phyloP scores from a whole-genome alignment of 2,329 filamentous ascomycete species.

The Ascochyta lentis region DNA sequence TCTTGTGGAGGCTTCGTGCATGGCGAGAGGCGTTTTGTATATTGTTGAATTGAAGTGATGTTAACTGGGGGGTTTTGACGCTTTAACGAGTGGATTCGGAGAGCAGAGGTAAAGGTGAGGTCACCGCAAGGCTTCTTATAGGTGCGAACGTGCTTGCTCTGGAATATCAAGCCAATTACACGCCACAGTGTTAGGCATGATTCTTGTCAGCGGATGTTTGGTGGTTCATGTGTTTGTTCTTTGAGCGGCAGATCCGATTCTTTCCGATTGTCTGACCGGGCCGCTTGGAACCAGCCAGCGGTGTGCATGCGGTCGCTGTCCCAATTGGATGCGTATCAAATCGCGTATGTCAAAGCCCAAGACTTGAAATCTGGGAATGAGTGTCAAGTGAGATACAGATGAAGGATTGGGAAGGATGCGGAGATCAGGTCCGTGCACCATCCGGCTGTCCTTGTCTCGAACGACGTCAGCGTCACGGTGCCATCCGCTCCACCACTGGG shows the following conservation, averaged over 20 bases:
- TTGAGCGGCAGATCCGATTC: not conserved
- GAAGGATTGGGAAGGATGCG: not conserved
- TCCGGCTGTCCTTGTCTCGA: slow-evolving; percentile 1
- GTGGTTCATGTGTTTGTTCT: not conserved
- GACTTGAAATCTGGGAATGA: not conserved
- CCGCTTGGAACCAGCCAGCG: not conserved
- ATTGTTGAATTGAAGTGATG: not conserved
- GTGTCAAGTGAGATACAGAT: not conserved
- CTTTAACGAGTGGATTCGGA: not conserved
- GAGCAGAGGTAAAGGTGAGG: not conserved
- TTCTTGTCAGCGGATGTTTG: too few relatives aligned
- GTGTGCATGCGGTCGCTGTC: not conserved
- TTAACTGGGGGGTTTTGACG: not conserved
- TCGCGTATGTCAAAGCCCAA: not conserved
- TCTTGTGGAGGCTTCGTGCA: not conserved
- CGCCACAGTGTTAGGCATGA: not conserved
- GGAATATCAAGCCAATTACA: not conserved
- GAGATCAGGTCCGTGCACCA: slow-evolving; percentile 1
- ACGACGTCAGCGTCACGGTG: slow-evolving; percentile 1
- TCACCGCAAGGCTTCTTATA: not conserved
- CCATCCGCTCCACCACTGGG: not conserved
- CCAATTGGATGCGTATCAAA: not conserved
- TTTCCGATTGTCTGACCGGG: slow-evolving; percentile 1
- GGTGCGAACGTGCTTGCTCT: not conserved
- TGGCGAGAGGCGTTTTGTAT: not conserved